These are phyloP conservation scores for Rhodotorula sp. DNA, from an alignment of 1,284 basidiomycete species.

Conservation along the genomic window DNA sequence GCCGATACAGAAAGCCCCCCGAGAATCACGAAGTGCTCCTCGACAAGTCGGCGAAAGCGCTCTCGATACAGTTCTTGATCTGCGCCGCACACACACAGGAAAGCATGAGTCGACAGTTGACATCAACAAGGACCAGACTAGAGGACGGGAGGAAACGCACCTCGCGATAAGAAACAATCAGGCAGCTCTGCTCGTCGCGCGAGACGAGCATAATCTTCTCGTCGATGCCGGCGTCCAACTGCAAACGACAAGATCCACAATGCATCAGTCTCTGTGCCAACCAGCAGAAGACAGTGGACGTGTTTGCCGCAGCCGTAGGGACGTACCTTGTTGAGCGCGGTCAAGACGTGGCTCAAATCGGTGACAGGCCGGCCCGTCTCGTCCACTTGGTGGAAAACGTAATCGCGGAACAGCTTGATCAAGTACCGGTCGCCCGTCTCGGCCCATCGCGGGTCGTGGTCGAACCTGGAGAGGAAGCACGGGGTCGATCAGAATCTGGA, in stretches of 20 bases:
- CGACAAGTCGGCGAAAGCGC: slow-evolving; percentile 59
- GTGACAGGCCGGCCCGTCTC: slow-evolving; percentile 85
- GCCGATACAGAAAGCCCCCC: neutral
- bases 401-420: slow-evolving; percentile 96
- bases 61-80: slow-evolving; percentile 78
- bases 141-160: slow-evolving; percentile 43
- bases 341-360: slow-evolving; percentile 85
- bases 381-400: slow-evolving; percentile 96
- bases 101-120: neutral
- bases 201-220: slow-evolving; percentile 93
- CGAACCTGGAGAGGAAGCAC: slow-evolving; percentile 63
- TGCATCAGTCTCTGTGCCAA: neutral
- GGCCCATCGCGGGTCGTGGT: slow-evolving; percentile 91
- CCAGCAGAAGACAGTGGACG: too few relatives aligned
- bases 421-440: slow-evolving; percentile 98
- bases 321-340: slow-evolving; percentile 80
- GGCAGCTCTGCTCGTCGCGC: slow-evolving; percentile 90
- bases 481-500: too few relatives aligned
- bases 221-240: slow-evolving; percentile 89
- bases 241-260: too few relatives aligned
- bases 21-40: slow-evolving; percentile 4
- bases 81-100: neutral
- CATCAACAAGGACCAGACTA: too few relatives aligned
- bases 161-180: slow-evolving; percentile 93
- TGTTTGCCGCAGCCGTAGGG: neutral